A percentile compares a stretch with the other conserved stretches of the same genome.
Conservation (phyloP, 1,284 basidiomycete species). For the Ceratobasidium sp. region DNA sequence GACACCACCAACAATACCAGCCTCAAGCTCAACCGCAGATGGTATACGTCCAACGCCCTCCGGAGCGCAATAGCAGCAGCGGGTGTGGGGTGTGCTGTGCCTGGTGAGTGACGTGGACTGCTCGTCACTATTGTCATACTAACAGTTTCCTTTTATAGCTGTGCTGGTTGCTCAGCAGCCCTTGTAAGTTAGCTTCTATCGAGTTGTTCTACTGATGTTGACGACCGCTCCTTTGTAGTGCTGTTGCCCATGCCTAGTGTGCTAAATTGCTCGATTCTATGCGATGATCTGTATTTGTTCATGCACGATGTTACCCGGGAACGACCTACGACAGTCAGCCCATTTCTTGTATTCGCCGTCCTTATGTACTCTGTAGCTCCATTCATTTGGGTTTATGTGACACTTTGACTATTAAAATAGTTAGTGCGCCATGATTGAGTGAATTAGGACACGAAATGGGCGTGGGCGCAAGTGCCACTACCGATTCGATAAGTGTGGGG, state of each 20-base stretch:
- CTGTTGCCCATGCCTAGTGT: slow-evolving; percentile 26
- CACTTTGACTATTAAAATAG: no score
- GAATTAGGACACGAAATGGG: no score
- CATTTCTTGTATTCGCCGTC: not conserved
- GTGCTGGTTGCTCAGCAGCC: slow-evolving; percentile 21
- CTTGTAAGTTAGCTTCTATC: not conserved
- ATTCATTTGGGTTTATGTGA: slow-evolving; percentile 3
- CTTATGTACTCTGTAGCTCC: not conserved
- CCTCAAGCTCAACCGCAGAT: slow-evolving; percentile 26
- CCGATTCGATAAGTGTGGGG: no score
- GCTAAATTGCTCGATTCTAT: not conserved
- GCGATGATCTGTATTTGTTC: not conserved
- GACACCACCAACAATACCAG: slow-evolving; percentile 33
- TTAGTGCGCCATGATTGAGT: no score
- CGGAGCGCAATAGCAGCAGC: not conserved
- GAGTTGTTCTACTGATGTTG: not conserved
- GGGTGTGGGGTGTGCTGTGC: slow-evolving; percentile 11
- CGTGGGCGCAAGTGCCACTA: no score
- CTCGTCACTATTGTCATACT: not conserved
- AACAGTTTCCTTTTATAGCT: slow-evolving; percentile 4
- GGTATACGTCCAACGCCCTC: slow-evolving; percentile 19
- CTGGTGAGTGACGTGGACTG: not conserved
- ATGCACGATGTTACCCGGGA: slow-evolving; percentile 29
- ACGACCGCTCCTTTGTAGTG: not conserved
- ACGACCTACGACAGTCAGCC: not conserved